phyloP scores from a whole-genome alignment of 2,329 filamentous ascomycete genomes.

The Biscogniauxia marginata region DNA sequence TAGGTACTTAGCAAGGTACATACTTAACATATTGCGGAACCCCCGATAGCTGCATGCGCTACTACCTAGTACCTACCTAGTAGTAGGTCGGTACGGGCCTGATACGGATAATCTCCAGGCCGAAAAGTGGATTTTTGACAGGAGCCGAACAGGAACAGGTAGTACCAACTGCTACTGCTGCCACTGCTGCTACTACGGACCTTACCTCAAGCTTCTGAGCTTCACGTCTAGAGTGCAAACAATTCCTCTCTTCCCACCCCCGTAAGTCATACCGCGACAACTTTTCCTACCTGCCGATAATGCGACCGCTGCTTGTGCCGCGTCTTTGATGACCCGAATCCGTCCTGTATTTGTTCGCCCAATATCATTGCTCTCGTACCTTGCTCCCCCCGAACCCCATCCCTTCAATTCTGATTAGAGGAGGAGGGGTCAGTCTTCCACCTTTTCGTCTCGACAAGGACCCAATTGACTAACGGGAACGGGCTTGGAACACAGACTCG shows the following conservation, averaged over 20 bases:
- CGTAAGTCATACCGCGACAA: neutral
- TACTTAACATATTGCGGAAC: too few species aligned
- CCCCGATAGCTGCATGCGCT: neutral
- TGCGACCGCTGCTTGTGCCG: neutral
- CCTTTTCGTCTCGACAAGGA: neutral
- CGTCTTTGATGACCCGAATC: neutral
- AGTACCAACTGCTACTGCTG: neutral
- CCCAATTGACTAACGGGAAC: constrained; percentile 3
- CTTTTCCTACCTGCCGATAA: neutral
- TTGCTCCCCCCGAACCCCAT: neutral
- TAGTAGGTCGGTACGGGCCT: too few species aligned
- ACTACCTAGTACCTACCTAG: too few species aligned
- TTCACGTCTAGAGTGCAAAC: neutral
- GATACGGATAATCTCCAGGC: neutral
- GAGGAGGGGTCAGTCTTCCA: neutral
- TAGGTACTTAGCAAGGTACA: too few species aligned
- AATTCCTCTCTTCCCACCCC: neutral
- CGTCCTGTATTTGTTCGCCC: neutral
- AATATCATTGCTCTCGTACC: neutral
- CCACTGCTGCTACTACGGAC: neutral
- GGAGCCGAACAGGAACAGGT: neutral
- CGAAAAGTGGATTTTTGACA: neutral
- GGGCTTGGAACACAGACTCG: constrained; percentile 5
- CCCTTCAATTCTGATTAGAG: neutral
- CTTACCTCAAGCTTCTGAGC: neutral